Evolutionary conservation across 1,139 yeast species (phyloP), one percentile per base, ranked within the genome.

Genomic region (Saccharomycopsis hybrid): DNA sequence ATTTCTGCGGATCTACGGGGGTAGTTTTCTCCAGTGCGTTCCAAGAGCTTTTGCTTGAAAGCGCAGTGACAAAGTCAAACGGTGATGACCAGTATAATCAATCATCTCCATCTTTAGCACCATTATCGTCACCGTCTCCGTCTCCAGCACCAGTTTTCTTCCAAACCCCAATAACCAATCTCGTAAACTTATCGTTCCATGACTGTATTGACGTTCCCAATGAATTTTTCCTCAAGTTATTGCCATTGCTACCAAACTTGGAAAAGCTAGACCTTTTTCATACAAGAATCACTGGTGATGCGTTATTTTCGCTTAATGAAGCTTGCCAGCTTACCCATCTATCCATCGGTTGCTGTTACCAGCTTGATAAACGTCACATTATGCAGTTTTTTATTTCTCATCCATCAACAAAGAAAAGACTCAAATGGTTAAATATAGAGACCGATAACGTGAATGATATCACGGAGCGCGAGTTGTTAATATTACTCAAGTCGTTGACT

Each of bases 1-100:
- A 89, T 66, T 87, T 89, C 58, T 89, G 96, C 65, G 97, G 97
- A 2, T 87, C 95, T 40, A 80, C 88, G 11, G 83, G 86, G 48
- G 72, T 72, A 46, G 68, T 64, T 29, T 85, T 86, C 60, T 79
- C 79, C 9, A 62, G 67, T n/a, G 85, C 86, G n/a, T 84, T 87
- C 62, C 69, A 71, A 36, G n/a, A n/a, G n/a, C 60, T 76, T 9
- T 57, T 55, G 5, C 62, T 73, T 40, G 53, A 55, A 43, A 36
- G 39, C 24, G n/a, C n/a, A n/a, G n/a, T n/a, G n/a, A n/a, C n/a
- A n/a, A n/a, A n/a, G n/a, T n/a, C n/a, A n/a, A n/a, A n/a, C n/a
- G n/a, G n/a, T n/a, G n/a, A n/a, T n/a, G n/a, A n/a, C n/a, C n/a
- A n/a, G n/a, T n/a, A n/a, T n/a, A n/a, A n/a, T n/a, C n/a, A n/a